Evolutionary conservation across 1,284 basidiomycete species (phyloP), one percentile per base, ranked within the genome.

Genomic region (Boletus mariae): DNA sequence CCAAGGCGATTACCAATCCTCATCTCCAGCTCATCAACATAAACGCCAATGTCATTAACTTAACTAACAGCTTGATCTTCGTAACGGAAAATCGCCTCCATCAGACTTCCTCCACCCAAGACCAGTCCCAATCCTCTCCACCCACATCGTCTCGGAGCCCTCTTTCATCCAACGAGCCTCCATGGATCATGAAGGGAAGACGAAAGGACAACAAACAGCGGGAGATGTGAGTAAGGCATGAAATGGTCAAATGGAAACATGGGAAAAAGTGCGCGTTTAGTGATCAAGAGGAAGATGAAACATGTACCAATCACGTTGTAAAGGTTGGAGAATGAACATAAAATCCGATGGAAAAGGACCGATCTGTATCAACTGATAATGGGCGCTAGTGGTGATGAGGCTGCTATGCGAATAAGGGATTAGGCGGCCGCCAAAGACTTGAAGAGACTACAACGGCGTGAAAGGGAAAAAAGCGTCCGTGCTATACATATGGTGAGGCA

Each of bases 381-480:
- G 66, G 71, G 71, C 70, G 71, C 72, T 68, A 58, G 55, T 59
- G 61, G 55, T 51, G 57, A 58, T 51, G 53, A 29, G 44, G 55
- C 48, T 66, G 61, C 49, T 55, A 58, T 59, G 55, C 50, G 59
- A 60, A 43, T 49, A 57, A 32, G 59, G 51, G 62, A 61, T 54
- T 48, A 67, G 55, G 72, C 75, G 56, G 71, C 69, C 67, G 60
- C 53, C 57, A 34, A 55, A 60, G 46, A 46, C 56, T 59, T 45
- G 58, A 53, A 57, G 49, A 57, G 49, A 57, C 58, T 57, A 57
- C 59, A 62, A 57, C 65, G 63, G 67, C 77, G 59, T 80, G 77
- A 79, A 83, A 73, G 70, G 80, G 15, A 82, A 79, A 29, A 71
- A 70, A 80, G 83, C 82, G 85, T 87, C 84, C 84, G 82, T 83